Conservation (phyloP, 179 eudicot species). For the Spergularia azorica region DNA sequence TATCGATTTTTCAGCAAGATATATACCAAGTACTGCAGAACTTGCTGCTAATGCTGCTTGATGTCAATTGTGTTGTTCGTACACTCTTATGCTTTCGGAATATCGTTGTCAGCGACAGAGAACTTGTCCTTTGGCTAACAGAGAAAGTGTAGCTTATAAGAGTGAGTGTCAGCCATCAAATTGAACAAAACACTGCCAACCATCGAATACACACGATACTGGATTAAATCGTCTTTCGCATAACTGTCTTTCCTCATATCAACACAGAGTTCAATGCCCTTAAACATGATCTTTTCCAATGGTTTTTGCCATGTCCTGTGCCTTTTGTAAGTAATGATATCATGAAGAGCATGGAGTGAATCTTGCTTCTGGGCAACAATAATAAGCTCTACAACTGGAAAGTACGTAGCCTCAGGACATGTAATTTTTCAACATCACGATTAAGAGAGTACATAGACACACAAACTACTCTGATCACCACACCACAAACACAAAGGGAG, state of each 20-base stretch:
- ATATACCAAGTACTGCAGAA: conserved; percentile 4
- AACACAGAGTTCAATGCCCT: conserved; percentile 76
- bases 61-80: too few species aligned
- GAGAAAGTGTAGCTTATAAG: background rate
- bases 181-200: background rate
- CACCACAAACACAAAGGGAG: too few species aligned
- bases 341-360: conserved; percentile 84
- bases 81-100: too few species aligned
- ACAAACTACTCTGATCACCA: too few species aligned
- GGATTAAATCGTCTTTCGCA: conserved; percentile 88
- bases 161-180: background rate
- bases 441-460: too few species aligned
- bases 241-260: conserved; percentile 80
- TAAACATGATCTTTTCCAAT: conserved; percentile 59
- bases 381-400: conserved; percentile 62
- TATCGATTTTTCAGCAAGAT: conserved; percentile 1
- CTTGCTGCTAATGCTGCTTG: conserved; percentile 8
- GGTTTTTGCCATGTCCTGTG: conserved; percentile 65
- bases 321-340: conserved; percentile 81
- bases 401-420: background rate
- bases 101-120: background rate
- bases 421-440: background rate
- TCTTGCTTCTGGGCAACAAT: conserved; percentile 91
- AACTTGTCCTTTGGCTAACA: background rate
- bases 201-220: conserved; percentile 46